These are phyloP conservation scores for Paraleonurus japonicus DNA, from an alignment of 257 asterid species.

Conservation along the genomic window DNA sequence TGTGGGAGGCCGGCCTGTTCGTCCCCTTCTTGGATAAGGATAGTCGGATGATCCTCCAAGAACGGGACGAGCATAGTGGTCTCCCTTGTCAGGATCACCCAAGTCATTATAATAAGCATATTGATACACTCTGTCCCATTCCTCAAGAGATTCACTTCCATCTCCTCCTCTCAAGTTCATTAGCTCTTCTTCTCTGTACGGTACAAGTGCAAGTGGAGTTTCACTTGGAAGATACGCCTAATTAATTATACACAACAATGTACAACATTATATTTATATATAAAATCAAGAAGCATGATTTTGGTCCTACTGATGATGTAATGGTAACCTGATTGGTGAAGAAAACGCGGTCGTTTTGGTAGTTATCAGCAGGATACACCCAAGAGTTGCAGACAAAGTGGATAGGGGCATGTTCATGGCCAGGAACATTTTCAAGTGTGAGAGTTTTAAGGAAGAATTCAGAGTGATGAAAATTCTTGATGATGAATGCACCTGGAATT, in stretches of 20 bases:
- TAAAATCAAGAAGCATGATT: neutral
- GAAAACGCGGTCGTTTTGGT: conserved; percentile 41
- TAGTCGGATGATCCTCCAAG: conserved; percentile 43
- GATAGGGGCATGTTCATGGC: conserved; percentile 33
- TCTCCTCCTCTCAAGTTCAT: conserved; percentile 40
- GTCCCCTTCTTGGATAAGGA: conserved; percentile 76
- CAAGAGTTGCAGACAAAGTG: conserved; percentile 61
- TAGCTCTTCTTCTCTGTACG: conserved; percentile 44
- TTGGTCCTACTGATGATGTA: neutral
- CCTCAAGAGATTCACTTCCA: conserved; percentile 38
- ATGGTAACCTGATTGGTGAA: conserved; percentile 38
- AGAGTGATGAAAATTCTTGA: conserved; percentile 39
- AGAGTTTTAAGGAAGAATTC: conserved; percentile 52
- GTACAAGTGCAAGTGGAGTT: conserved; percentile 42
- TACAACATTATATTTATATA: neutral
- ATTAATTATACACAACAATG: neutral
- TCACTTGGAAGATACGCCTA: conserved; percentile 28
- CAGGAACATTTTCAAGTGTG: conserved; percentile 46
- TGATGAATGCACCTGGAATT: conserved; percentile 43
- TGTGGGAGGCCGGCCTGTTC: conserved; percentile 68
- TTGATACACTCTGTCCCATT: conserved; percentile 60
- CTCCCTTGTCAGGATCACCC: conserved; percentile 43
- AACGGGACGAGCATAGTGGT: conserved; percentile 31
- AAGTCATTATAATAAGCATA: conserved; percentile 53
- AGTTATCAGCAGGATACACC: conserved; percentile 41